Evolutionary conservation across 768 basidiomycete species (phyloP), one percentile per base, ranked within the genome.

Genomic region (Termitomyces eurrhizus): DNA sequence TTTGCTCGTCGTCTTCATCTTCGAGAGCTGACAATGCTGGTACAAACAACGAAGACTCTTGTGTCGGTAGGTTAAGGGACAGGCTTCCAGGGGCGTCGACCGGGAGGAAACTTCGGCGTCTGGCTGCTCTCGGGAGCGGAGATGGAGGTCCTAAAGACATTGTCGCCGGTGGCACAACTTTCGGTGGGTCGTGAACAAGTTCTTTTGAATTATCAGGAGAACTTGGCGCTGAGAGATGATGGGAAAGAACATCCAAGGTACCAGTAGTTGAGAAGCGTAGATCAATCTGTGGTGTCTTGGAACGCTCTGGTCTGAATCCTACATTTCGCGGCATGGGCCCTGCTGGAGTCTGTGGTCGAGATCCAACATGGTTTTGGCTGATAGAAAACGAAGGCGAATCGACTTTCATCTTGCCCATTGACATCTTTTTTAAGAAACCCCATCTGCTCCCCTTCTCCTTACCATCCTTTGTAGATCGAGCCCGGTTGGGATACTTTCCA

Each of bases 391-490:
- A 68, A 33, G 86, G 80, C 16, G 81, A 73, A 51, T 92, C 91
- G n/a, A 76, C 64, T 67, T 85, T 86, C 77, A 96, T 89, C 73
- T 90, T 93, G 14, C 93, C 89, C 93, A 95, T 96, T 7, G 94
- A 96, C 94, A 98, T 97, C 77, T 98, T 98, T 77, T 95, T 93
- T 61, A 98, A 77, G 77, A 98, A 96, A 4, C 95, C 94, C 95
- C 95, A 96, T 58, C 92, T 87, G 56, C 87, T 86, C 42, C 77
- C 76, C 72, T 90, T 89, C 66, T 88, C 85, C 66, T 84, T 83
- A 45, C 71, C 73, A 35, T 78, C 77, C 58, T 73, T 74, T 26
- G 61, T 16, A 51, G 68, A 62, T 52, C 69, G 68, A n/a, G 63
- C 53, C 14, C 70, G 68, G 21, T 58, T 57, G 11, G 65, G 52